phyloP scores from a whole-genome alignment of 2,329 filamentous ascomycete species.

The Penicillium sp. region DNA sequence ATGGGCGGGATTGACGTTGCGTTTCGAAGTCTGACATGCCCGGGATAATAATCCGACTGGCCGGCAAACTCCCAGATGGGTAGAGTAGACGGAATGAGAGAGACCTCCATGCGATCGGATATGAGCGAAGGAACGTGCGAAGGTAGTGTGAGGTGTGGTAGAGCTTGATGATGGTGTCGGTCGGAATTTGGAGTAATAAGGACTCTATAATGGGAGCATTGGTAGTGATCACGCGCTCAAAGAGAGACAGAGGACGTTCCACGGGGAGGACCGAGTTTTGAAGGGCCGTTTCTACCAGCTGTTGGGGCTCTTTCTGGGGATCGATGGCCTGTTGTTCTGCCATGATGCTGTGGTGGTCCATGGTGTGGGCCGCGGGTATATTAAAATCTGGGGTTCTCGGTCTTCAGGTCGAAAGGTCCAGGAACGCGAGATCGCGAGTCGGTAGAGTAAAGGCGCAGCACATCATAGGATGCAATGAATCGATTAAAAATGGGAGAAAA shows the following conservation, averaged over 20 bases:
- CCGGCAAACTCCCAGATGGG: conserved; percentile 38
- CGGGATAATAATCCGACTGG: conserved; percentile 34
- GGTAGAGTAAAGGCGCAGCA: conserved; percentile 27
- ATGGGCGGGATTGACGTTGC: conserved; percentile 55
- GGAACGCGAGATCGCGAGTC: conserved; percentile 33
- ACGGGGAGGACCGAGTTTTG: conserved; percentile 21
- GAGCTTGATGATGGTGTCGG: conserved; percentile 57
- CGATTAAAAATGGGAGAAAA: conserved; percentile 18
- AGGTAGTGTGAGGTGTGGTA: conserved; percentile 60
- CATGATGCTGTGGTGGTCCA: conserved; percentile 10
- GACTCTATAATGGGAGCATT: conserved; percentile 61
- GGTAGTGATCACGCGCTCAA: conserved; percentile 58
- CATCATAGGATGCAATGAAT: conserved; percentile 33
- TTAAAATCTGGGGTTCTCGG: background rate
- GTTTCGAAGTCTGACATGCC: conserved; percentile 33
- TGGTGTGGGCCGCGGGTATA: background rate
- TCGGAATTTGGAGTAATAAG: conserved; percentile 58
- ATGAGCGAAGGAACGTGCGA: conserved; percentile 55
- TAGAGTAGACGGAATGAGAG: conserved; percentile 58
- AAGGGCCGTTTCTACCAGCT: conserved; percentile 27
- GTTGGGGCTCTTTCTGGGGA: conserved; percentile 15
- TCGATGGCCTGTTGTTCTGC: conserved; percentile 7
- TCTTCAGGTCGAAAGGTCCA: conserved; percentile 17
- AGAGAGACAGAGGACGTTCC: conserved; percentile 44
- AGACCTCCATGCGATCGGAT: conserved; percentile 62